Conservation (phyloP, 2,329 filamentous ascomycete genomes). For the Helicocarpus griseus region DNA sequence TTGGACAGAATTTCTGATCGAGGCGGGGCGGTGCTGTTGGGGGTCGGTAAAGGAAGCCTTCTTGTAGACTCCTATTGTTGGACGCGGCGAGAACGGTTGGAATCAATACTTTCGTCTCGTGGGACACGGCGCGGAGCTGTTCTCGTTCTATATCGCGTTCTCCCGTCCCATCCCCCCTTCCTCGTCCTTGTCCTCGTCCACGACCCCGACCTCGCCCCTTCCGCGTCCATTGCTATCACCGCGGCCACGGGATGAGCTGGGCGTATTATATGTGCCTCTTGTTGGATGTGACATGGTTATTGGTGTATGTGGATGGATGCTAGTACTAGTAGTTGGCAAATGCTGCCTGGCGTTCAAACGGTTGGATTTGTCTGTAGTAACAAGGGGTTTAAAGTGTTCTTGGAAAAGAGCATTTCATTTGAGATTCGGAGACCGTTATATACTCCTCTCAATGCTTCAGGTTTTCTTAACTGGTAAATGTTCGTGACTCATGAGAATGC, state of each 20-base stretch:
- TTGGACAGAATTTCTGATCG: background rate
- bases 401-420: background rate
- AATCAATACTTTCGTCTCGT: background rate
- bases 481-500: background rate
- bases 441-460: no score
- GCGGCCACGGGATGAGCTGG: background rate
- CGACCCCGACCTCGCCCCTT: background rate
- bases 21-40: background rate
- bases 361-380: background rate
- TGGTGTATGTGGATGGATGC: no score
- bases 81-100: background rate
- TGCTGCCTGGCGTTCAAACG: no score
- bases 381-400: background rate
- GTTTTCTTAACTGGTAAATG: background rate
- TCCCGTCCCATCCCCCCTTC: background rate
- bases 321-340: no score
- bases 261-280: background rate
- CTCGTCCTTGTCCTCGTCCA: background rate
- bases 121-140: conserved; percentile 1
- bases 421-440: background rate
- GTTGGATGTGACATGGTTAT: background rate
- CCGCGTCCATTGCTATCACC: background rate
- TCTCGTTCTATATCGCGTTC: background rate
- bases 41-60: conserved; percentile 2
- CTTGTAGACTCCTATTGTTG: background rate